phyloP scores from a whole-genome alignment of 2,329 filamentous ascomycete genomes.

The Aureobasidium sp. region DNA sequence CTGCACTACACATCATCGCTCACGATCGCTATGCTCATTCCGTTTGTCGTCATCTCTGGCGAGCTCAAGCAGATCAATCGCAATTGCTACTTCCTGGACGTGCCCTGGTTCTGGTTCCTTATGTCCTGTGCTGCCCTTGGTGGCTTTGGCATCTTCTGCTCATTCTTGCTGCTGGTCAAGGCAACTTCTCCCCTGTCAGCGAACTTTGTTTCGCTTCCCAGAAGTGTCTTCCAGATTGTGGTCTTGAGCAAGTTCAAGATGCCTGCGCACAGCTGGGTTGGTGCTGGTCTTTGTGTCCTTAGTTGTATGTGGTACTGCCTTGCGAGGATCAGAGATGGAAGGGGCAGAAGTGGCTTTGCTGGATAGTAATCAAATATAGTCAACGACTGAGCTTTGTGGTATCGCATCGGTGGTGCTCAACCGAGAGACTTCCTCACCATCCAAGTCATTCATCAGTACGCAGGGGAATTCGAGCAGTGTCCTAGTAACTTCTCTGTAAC shows the following conservation, averaged over 20 bases:
- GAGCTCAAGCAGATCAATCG: constrained; percentile 40
- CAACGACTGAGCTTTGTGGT: too few relatives aligned
- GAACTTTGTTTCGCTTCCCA: constrained; percentile 41
- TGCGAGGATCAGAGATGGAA: constrained; percentile 33
- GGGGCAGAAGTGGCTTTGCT: neutral
- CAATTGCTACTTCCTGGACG: constrained; percentile 47
- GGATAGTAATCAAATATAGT: neutral
- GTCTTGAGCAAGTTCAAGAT: constrained; percentile 40
- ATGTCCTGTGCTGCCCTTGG: constrained; percentile 40
- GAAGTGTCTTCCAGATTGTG: constrained; percentile 40
- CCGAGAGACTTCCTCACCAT: too few relatives aligned
- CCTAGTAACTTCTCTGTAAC: too few relatives aligned
- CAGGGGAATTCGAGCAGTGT: too few relatives aligned
- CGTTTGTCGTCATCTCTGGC: constrained; percentile 42
- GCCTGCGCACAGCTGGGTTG: constrained; percentile 44
- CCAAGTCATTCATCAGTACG: too few relatives aligned
- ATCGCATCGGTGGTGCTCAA: too few relatives aligned
- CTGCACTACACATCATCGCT: constrained; percentile 45
- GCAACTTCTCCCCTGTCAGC: constrained; percentile 43
- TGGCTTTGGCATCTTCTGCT: constrained; percentile 40
- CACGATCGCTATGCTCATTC: constrained; percentile 40
- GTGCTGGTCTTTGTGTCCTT: constrained; percentile 42
- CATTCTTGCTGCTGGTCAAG: constrained; percentile 40
- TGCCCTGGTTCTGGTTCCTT: constrained; percentile 49
- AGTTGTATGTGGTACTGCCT: constrained; percentile 42